Conservation (phyloP, 257 asterid genomes). For the Solanum neorickii region DNA sequence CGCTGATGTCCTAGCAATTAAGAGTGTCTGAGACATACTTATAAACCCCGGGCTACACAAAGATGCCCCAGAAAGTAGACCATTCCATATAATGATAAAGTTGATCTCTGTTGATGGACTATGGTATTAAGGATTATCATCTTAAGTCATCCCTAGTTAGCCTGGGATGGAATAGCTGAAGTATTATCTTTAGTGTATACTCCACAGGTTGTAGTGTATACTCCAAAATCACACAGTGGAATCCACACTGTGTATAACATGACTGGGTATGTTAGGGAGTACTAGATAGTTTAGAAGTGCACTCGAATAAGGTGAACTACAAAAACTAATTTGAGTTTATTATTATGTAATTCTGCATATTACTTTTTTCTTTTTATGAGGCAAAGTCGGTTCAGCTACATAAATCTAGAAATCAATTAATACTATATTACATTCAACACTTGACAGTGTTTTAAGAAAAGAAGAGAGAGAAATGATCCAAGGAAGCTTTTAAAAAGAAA, state of each 20-base stretch:
- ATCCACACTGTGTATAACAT: neutral
- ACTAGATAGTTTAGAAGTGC: neutral
- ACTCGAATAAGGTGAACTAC: neutral
- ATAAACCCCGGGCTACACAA: neutral
- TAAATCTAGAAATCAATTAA: neutral
- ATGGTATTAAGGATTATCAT: neutral
- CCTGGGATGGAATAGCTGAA: neutral
- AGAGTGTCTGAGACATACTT: neutral
- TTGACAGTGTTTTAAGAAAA: neutral
- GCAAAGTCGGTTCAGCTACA: neutral
- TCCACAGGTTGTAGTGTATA: neutral
- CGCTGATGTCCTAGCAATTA: neutral
- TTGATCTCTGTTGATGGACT: neutral
- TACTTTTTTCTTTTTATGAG: neutral
- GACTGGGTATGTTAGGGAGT: neutral
- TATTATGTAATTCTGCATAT: neutral
- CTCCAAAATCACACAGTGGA: neutral
- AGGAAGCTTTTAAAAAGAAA: neutral
- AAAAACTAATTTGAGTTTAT: neutral
- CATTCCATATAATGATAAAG: neutral
- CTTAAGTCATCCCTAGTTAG: neutral
- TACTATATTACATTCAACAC: neutral
- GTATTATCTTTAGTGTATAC: neutral
- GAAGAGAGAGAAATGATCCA: neutral
- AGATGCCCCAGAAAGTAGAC: neutral